Base-by-base conservation (phyloP, 2,329 filamentous ascomycete species). In the Truncatella angustata region DNA sequence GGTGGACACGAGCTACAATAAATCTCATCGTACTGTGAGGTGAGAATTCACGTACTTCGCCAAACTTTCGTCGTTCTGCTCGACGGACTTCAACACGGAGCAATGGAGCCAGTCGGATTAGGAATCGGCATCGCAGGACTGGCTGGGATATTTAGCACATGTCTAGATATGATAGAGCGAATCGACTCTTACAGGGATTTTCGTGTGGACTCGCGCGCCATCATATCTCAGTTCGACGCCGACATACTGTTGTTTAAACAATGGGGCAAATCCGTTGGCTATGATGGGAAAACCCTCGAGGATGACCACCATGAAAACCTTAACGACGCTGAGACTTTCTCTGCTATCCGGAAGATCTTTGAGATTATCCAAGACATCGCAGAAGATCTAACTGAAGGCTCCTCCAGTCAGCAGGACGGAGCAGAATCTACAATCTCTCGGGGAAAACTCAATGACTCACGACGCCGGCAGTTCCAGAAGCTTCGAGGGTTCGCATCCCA, bases 141-240 rank as follows among this genome's bases (percentile, higher is more conserved):
- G 36, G 37, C 48, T 18, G 48, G 18, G 14, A 32, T 50, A n/a
- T 50, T 50, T 28, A 44, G 9, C 26, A 24, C 24, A 21, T 50
- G 48, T 26, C 24, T 50, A 12, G 48, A 50, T 50, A 20, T 50
- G 4, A 14, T 50, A 18, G 48, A 50, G 24, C 36, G 48, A 35
- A 34, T 50, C 10, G 48, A 50, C 24, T 23, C 48, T n/a, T 50
- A 50, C 39, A 44, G 20, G 14, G 48, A 50, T 26, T 50, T 39
- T 39, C 16, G 36, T 9, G n/a, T 39, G n/a, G 36, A 39, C 11
- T 50, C 48, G 6, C 48, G 37, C 16, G 48, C 48, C 11, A 34
- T 50, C 30, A 44, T 44, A 10, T 50, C 48, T 16, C 48, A 44
- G 21, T 35, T 44, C 21, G 48, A 50, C 21, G 48, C 23, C 9